Conservation (phyloP, 2,329 filamentous ascomycete genomes). For the Thyridium curvatum region DNA sequence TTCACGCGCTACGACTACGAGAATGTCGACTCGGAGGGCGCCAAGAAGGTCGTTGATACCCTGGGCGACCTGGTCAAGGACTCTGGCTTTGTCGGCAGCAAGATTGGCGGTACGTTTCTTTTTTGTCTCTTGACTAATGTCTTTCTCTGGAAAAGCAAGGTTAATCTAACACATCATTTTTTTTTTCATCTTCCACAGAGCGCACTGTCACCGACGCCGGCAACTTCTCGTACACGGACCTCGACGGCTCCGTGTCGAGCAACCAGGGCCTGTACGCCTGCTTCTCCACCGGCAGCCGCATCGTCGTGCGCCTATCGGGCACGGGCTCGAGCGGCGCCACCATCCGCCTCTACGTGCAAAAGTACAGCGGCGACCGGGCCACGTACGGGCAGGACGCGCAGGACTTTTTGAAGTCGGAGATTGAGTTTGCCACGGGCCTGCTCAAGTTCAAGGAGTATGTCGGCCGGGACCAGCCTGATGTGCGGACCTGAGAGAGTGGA, state of each 20-base stretch:
- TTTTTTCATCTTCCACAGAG: slow-evolving; percentile 27
- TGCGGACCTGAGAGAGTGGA: slow-evolving; percentile 75
- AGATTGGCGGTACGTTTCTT: slow-evolving; percentile 55
- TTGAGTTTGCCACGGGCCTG: slow-evolving; percentile 76
- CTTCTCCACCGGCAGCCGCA: slow-evolving; percentile 90
- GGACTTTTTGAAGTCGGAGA: slow-evolving; percentile 87
- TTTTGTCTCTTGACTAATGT: too few relatives aligned
- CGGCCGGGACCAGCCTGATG: slow-evolving; percentile 87
- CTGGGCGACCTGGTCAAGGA: slow-evolving; percentile 74
- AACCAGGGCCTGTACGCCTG: slow-evolving; percentile 95
- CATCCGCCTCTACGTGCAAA: slow-evolving; percentile 95
- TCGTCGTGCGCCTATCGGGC: slow-evolving; percentile 90
- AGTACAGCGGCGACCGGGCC: slow-evolving; percentile 76
- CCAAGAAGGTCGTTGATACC: slow-evolving; percentile 81
- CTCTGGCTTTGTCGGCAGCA: slow-evolving; percentile 71
- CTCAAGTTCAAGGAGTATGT: slow-evolving; percentile 93
- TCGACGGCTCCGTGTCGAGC: slow-evolving; percentile 92
- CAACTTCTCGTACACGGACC: slow-evolving; percentile 96
- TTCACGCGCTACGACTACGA: slow-evolving; percentile 99
- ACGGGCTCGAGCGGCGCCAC: slow-evolving; percentile 94
- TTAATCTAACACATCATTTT: slow-evolving; percentile 14
- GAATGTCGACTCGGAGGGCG: slow-evolving; percentile 83
- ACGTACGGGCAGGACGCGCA: slow-evolving; percentile 81
- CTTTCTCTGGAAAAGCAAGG: too few relatives aligned
- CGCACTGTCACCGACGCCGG: slow-evolving; percentile 84